Evolutionary conservation across 1,284 basidiomycete species (phyloP).

Genomic region (Ceratobasidium sp.): DNA sequence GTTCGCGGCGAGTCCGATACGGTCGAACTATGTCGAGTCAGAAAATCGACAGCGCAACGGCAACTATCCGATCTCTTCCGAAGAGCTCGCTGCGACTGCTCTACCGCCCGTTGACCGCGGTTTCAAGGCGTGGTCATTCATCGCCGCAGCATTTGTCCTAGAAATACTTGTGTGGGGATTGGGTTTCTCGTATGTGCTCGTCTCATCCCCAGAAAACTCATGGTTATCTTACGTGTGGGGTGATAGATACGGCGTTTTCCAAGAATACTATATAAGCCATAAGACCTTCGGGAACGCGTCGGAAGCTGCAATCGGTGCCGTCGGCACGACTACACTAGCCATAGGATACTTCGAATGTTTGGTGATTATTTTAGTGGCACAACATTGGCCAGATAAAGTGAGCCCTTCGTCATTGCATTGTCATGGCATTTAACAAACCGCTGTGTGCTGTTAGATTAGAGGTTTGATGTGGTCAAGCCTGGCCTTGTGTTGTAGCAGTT

Average conservation of each 20-base stretch:
- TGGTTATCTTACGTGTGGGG: background rate
- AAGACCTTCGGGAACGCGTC: slow-evolving; percentile 46
- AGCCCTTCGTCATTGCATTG: background rate
- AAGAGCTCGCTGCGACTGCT: background rate
- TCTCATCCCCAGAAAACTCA: background rate
- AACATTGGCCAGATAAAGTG: slow-evolving; percentile 33
- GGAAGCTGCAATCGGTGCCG: slow-evolving; percentile 43
- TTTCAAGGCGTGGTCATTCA: slow-evolving; percentile 46
- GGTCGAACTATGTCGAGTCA: background rate
- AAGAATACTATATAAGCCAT: slow-evolving; percentile 53
- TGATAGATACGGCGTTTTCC: slow-evolving; percentile 49
- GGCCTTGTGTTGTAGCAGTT: slow-evolving; percentile 32
- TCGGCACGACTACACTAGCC: slow-evolving; percentile 47
- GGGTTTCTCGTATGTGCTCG: slow-evolving; percentile 33
- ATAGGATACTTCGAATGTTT: slow-evolving; percentile 45
- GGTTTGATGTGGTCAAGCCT: slow-evolving; percentile 38
- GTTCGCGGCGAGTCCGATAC: background rate
- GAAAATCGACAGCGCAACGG: background rate
- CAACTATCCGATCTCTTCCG: background rate
- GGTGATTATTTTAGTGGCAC: slow-evolving; percentile 20
- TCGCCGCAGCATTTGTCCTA: slow-evolving; percentile 46
- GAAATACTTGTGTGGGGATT: slow-evolving; percentile 49
- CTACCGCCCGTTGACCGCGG: slow-evolving; percentile 46
- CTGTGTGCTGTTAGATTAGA: background rate
- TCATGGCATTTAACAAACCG: too few species aligned